Evolutionary conservation across 2,329 filamentous ascomycete genomes (phyloP).

Genomic region (Pyrenochaeta sp.): DNA sequence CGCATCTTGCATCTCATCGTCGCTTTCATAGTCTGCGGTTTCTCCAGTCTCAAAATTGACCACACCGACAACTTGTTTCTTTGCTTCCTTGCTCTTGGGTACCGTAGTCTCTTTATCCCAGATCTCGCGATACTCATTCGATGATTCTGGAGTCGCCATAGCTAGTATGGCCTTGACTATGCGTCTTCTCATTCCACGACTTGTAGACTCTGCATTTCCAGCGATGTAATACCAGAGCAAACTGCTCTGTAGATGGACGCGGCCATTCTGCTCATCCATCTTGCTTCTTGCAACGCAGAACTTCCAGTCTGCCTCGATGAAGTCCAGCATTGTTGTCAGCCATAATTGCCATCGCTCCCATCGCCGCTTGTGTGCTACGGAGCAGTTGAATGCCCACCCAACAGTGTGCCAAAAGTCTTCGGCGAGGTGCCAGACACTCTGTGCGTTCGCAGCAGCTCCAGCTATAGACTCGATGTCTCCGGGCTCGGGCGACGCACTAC

Average conservation of each 20-base stretch:
- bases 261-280: conserved; percentile 17
- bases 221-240: conserved; percentile 68
- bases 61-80: conserved; percentile 65
- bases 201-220: conserved; percentile 43
- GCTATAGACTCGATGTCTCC: conserved; percentile 48
- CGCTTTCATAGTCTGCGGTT: conserved; percentile 62
- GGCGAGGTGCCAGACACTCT: conserved; percentile 76
- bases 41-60: conserved; percentile 63
- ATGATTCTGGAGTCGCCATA: conserved; percentile 63
- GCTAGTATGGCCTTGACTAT: conserved; percentile 73
- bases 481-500: conserved; percentile 35
- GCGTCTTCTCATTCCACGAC: conserved; percentile 54
- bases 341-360: conserved; percentile 86
- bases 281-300: conserved; percentile 56
- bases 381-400: conserved; percentile 95
- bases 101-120: conserved; percentile 70
- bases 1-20: conserved; percentile 40
- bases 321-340: conserved; percentile 80
- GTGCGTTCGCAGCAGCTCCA: conserved; percentile 64
- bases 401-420: conserved; percentile 89
- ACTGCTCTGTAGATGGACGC: conserved; percentile 58
- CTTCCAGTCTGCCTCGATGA: conserved; percentile 74
- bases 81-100: conserved; percentile 55
- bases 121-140: conserved; percentile 68
- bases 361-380: conserved; percentile 71